Evolutionary conservation across 257 asterid genomes (phyloP).

Genomic region (Thymus quinquecostatus): DNA sequence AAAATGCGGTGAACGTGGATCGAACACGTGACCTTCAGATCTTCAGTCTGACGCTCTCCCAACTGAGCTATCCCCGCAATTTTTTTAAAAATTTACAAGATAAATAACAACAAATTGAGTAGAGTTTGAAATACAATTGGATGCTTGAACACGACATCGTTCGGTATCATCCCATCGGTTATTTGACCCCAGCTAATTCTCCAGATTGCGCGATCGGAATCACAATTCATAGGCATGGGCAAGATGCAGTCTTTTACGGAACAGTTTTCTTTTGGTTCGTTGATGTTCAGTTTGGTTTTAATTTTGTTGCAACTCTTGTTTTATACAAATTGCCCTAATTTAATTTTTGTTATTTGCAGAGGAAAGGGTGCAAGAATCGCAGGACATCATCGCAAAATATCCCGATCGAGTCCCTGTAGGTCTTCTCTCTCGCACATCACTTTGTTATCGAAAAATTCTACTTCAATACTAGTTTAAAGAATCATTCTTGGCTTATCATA

Average conservation of each 20-base stretch:
- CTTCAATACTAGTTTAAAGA: background rate
- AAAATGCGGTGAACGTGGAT: slow-evolving; percentile 92
- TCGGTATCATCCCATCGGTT: too few relatives aligned
- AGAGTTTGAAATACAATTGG: too few relatives aligned
- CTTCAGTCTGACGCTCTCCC: slow-evolving; percentile 98
- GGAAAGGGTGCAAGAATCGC: slow-evolving; percentile 71
- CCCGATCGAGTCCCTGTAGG: slow-evolving; percentile 93
- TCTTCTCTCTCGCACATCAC: background rate
- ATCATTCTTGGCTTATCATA: too few relatives aligned
- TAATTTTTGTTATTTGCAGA: slow-evolving; percentile 45
- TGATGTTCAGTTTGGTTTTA: background rate
- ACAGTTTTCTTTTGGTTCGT: slow-evolving; percentile 62
- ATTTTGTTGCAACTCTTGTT: background rate
- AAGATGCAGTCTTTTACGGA: slow-evolving; percentile 58
- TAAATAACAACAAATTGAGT: too few relatives aligned
- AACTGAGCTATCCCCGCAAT: slow-evolving; percentile 91
- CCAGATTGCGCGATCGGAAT: slow-evolving; percentile 20
- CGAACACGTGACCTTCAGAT: slow-evolving; percentile 98
- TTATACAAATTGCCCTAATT: background rate
- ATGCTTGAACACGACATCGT: too few relatives aligned
- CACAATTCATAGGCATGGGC: slow-evolving; percentile 41
- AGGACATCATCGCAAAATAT: slow-evolving; percentile 76
- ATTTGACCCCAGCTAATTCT: background rate
- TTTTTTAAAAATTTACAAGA: too few relatives aligned
- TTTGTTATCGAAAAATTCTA: too few relatives aligned